Evolutionary conservation across 257 asterid species (phyloP).

Genomic region (Nicotiana tabacum): DNA sequence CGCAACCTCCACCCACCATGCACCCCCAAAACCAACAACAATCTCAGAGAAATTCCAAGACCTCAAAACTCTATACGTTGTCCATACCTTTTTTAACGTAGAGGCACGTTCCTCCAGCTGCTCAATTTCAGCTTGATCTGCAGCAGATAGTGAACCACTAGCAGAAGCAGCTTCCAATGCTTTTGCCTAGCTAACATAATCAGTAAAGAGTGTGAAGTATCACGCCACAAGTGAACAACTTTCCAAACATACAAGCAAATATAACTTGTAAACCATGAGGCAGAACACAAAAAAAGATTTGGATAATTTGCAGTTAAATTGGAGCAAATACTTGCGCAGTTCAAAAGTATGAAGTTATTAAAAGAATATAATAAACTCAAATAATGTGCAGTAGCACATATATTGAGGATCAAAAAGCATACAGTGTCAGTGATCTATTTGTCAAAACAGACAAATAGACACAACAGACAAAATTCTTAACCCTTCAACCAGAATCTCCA

Average conservation of each 20-base stretch:
- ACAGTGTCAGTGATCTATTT: not conserved
- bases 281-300: not conserved
- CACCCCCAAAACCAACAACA: not conserved
- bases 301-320: not conserved
- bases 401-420: not conserved
- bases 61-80: not conserved
- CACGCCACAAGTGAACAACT: not conserved
- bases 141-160: constrained; percentile 38
- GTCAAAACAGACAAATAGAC: not conserved
- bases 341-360: not conserved
- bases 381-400: not conserved
- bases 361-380: not conserved
- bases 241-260: not conserved
- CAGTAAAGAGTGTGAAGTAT: not conserved
- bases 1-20: not conserved
- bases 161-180: constrained; percentile 41
- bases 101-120: constrained; percentile 68
- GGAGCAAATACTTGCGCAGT: not conserved
- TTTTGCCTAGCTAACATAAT: constrained; percentile 41
- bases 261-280: not conserved
- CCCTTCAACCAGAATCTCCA: not conserved
- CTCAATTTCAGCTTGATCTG: constrained; percentile 63
- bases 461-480: not conserved
- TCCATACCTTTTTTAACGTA: constrained; percentile 53
- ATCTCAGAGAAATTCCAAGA: not conserved